Base-by-base conservation (phyloP, 2,329 filamentous ascomycete species). In the Waltergamsia citrina region DNA sequence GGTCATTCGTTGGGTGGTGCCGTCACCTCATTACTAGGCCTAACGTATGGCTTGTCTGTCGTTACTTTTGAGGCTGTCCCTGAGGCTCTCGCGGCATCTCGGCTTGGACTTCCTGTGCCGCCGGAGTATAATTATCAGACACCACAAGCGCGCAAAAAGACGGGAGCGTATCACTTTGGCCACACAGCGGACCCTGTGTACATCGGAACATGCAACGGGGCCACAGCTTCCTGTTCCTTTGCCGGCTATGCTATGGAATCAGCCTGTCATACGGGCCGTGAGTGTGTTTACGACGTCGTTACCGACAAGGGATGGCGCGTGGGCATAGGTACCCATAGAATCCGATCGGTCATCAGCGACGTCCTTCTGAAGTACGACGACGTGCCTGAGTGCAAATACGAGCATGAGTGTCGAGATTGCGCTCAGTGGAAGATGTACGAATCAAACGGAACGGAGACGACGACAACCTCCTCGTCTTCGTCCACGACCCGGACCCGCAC, bases 131-230 rank as follows among this genome's bases (percentile, higher is more conserved):
- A 88, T 47, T 72, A 85, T 17, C 67, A 72, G 27, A 67, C 74
- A 21, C 81, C 85, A 20, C 85, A 93, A 49, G 69, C 73, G 24
- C 69, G 85, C 27, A 60, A 74, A 38, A 72, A 77, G 48, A 93
- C 86, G 0, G 88, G 85, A 10, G 70, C 83, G 1, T 93, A 78
- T 51, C 92, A 98, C 56, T 90, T 95, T 53, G 92, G 92, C 4
- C 88, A 96, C 50, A 96, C 87, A 0, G 92, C 92, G 1, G 92
- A 98, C 56, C 92, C 92, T 0, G 79, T 98, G 22, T 98, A 81
- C 50, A 88, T 95, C 63, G 92, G 92, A 21, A 85, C 81, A 1
- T 96, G 92, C 60, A 95, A 94, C 49, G 85, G 84, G 21, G 85
- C 85, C 3, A 87, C 85, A 3, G 88, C 90, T 3, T 78, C 81